phyloP scores from a whole-genome alignment of 2,329 filamentous ascomycete genomes.

The Metarhizium brunneum region DNA sequence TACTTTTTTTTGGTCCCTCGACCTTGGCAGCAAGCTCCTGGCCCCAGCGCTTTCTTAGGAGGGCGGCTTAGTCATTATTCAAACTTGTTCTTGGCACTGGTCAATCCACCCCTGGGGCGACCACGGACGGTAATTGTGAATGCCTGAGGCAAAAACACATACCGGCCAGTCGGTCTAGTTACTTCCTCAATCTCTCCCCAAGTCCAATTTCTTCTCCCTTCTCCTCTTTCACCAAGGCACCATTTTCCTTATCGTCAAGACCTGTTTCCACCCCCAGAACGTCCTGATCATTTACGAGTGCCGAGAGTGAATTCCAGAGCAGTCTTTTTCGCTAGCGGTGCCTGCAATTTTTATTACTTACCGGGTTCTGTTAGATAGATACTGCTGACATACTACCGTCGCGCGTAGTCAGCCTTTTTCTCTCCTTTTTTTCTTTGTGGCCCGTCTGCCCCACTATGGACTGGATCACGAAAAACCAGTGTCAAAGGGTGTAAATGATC shows the following conservation, averaged over 20 bases:
- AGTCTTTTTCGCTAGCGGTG: conserved; percentile 98
- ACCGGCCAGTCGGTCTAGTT: conserved; percentile 2
- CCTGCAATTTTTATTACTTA: conserved; percentile 53
- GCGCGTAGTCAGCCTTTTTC: neutral
- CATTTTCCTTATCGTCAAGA: conserved; percentile 93
- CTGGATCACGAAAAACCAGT: neutral
- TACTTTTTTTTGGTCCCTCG: conserved; percentile 15
- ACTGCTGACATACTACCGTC: conserved; percentile 60
- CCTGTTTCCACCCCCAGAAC: conserved; percentile 57
- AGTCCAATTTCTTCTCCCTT: conserved; percentile 18
- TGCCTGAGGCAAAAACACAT: conserved; percentile 18
- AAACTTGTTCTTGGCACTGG: neutral
- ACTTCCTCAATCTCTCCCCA: conserved; percentile 9
- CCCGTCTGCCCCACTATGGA: neutral
- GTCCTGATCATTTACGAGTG: conserved; percentile 88
- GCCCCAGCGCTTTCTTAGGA: neutral
- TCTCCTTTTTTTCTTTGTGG: neutral
- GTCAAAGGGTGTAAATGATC: neutral
- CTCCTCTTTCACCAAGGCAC: conserved; percentile 48
- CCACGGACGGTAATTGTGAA: too few relatives aligned
- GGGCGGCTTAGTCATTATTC: neutral
- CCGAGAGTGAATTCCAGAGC: conserved; percentile 63
- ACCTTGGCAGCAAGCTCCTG: neutral
- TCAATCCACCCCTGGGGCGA: too few relatives aligned
- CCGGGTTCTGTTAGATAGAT: conserved; percentile 97